Evolutionary conservation across 31 red algal species (phyloP).

Genomic region (Porphyra umbilicalis): DNA sequence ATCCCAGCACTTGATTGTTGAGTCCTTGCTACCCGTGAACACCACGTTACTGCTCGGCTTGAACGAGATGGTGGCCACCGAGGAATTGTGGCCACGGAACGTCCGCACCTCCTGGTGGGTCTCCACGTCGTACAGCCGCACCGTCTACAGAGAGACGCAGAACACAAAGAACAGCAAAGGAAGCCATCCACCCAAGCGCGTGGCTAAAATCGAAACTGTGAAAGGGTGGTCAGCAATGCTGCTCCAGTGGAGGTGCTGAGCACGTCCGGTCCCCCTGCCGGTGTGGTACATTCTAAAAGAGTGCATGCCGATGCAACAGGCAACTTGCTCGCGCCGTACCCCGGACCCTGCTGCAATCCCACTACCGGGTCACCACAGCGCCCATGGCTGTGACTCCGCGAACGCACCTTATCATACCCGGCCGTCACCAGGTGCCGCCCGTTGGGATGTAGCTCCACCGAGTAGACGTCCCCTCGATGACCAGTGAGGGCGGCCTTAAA

Average conservation of each 20-base stretch:
- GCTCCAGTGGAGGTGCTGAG: too few relatives aligned
- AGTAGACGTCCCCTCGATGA: slow-evolving; percentile 78
- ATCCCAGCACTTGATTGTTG: slow-evolving; percentile 98
- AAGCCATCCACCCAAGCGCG: too few relatives aligned
- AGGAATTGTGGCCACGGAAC: slow-evolving; percentile 71
- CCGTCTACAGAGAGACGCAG: background rate
- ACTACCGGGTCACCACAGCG: too few relatives aligned
- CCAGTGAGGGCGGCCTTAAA: slow-evolving; percentile 20
- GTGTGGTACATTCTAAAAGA: too few relatives aligned
- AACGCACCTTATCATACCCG: slow-evolving; percentile 71
- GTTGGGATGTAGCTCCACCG: slow-evolving; percentile 72
- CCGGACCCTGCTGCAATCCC: too few relatives aligned
- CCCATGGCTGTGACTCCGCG: too few relatives aligned
- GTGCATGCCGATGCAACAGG: too few relatives aligned
- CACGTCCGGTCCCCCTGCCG: too few relatives aligned
- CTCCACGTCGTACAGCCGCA: slow-evolving; percentile 78
- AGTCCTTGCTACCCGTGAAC: slow-evolving; percentile 91
- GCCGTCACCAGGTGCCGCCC: slow-evolving; percentile 64
- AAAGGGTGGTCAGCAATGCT: too few relatives aligned
- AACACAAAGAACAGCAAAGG: background rate
- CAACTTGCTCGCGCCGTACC: too few relatives aligned
- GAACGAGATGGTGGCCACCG: slow-evolving; percentile 72
- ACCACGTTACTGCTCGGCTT: slow-evolving; percentile 91
- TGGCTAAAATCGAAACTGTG: too few relatives aligned
- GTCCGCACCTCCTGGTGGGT: slow-evolving; percentile 55